Base-by-base conservation (phyloP, 768 basidiomycete genomes). In the Lactarius deliciosus region DNA sequence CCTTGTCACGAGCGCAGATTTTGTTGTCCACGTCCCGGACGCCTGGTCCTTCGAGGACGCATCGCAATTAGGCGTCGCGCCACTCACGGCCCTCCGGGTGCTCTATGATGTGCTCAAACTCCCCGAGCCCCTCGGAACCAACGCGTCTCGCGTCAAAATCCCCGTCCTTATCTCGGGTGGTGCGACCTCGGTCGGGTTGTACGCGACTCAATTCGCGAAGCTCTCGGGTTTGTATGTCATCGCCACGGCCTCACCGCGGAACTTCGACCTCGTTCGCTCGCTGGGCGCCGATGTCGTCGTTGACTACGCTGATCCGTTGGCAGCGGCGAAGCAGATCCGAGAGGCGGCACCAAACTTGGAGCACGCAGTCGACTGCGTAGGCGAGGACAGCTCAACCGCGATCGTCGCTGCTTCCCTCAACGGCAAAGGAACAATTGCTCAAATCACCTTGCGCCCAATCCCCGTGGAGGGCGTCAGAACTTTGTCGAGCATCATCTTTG, bases 241-340 rank as follows among this genome's bases (percentile, higher is more conserved):
- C 57, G 72, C 78, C 6, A 75, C 75, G 32, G 73, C 75, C 38
- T 80, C 79, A 1, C 74, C 75, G 9, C 72, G 73, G 47, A 78
- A 79, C 62, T 75, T 73, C 66, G 77, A 75, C 22, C 73, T 80
- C 28, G 71, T 78, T 64, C 77, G 76, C 68, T 70, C 75, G 0
- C 74, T 77, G 57, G 75, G 80, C 13, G 80, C 81, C 13, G 73
- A 76, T 57, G 73, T 72, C 10, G 77, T 78, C 20, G 64, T 75
- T 57, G 72, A 76, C 68, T 72, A 74, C 58, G 40, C 64, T 13
- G 70, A 71, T 62, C 62, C 68, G 20, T 47, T 50, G 30, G 64
- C 60, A 10, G 60, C 64, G 53, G 64, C 34, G 45, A 58, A 64
- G 57, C 59, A 67, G 43, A 63, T 71, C 2, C 54, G 60, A 40